A percentile compares a stretch with the other conserved stretches of the same genome.
phyloP scores from a whole-genome alignment of 176 grass and related monocot genomes.

The Chloris gayana region DNA sequence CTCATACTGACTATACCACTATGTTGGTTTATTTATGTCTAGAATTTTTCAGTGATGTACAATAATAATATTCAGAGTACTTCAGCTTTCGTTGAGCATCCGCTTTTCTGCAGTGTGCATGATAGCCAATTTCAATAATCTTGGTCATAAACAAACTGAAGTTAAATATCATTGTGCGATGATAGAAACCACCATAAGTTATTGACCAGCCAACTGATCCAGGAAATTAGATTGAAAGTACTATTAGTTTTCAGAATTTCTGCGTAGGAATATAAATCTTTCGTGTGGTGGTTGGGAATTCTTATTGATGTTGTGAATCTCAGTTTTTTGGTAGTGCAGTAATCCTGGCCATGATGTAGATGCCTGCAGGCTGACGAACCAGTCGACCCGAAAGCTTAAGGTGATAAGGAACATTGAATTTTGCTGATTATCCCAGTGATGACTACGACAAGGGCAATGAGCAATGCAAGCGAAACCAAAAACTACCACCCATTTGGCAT shows the following conservation, averaged over 20 bases:
- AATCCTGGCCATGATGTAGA: slow-evolving; percentile 36
- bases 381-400: slow-evolving; percentile 22
- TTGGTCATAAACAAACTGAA: neutral
- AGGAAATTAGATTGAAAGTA: neutral
- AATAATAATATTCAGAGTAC: neutral
- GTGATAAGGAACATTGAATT: slow-evolving; percentile 47
- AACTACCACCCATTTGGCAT: slow-evolving; percentile 3
- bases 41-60: neutral
- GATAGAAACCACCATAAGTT: slow-evolving; percentile 28
- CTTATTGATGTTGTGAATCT: slow-evolving; percentile 24
- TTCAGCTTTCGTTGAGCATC: neutral
- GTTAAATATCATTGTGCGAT: slow-evolving; percentile 7
- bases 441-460: neutral
- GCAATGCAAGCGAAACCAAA: neutral
- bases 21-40: neutral
- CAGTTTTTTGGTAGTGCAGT: slow-evolving; percentile 11
- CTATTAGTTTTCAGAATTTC: no score
- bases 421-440: slow-evolving; percentile 26
- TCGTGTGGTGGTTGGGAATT: neutral
- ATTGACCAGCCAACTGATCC: neutral
- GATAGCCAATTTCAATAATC: neutral
- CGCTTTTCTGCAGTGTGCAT: neutral
- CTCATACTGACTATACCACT: no score
- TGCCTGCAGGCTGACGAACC: slow-evolving; percentile 20
- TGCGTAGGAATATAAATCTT: slow-evolving; percentile 14